phyloP scores from a whole-genome alignment of 495 filamentous ascomycete species.

The Echria macrotheca region DNA sequence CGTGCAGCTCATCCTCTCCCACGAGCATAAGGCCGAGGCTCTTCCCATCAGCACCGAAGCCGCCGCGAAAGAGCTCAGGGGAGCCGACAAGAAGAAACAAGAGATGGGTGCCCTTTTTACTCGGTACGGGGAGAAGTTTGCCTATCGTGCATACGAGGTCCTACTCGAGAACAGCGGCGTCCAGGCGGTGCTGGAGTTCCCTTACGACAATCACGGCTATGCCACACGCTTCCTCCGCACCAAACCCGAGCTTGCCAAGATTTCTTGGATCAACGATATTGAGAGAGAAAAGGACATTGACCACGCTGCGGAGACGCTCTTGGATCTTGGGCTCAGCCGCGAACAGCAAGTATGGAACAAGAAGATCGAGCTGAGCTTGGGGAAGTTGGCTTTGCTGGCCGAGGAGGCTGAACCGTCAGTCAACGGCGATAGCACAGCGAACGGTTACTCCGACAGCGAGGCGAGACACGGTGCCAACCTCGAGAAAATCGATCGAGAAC shows the following conservation, averaged over 20 bases:
- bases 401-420: constrained; percentile 35
- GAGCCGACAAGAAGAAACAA: constrained; percentile 31
- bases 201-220: constrained; percentile 53
- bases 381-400: constrained; percentile 73
- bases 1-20: constrained; percentile 33
- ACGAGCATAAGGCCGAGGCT: constrained; percentile 23
- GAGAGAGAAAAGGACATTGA: constrained; percentile 64
- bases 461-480: constrained; percentile 30
- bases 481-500: constrained; percentile 51
- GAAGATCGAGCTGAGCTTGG: constrained; percentile 83
- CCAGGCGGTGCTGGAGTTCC: constrained; percentile 61
- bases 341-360: constrained; percentile 81
- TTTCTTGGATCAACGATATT: constrained; percentile 95
- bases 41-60: constrained; percentile 18
- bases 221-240: constrained; percentile 71
- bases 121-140: constrained; percentile 69
- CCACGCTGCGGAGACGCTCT: constrained; percentile 61
- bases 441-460: constrained; percentile 22
- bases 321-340: constrained; percentile 55
- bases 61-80: constrained; percentile 22
- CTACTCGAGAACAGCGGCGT: constrained; percentile 62
- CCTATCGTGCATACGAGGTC: constrained; percentile 71
- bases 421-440: constrained; percentile 30
- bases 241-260: constrained; percentile 60
- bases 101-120: constrained; percentile 58